phyloP scores from a whole-genome alignment of 345 rosid genomes.

The Syzygium grande region DNA sequence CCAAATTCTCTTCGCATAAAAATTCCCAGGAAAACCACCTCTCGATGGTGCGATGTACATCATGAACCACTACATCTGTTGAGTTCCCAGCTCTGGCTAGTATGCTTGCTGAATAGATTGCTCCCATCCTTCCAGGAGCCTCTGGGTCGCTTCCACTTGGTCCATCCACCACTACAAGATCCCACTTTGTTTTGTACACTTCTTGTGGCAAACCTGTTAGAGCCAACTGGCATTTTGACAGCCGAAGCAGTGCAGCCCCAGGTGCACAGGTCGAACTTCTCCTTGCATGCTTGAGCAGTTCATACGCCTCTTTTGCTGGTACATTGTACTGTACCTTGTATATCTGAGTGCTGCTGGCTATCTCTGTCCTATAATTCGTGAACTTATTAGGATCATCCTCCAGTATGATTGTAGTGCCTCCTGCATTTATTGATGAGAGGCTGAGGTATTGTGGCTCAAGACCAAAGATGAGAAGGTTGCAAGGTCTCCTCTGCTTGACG shows the following conservation, averaged over 20 bases:
- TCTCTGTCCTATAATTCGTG: constrained; percentile 8
- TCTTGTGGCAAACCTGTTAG: constrained; percentile 43
- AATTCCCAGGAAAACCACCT: constrained; percentile 95
- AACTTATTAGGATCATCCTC: constrained; percentile 55
- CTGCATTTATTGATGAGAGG: constrained; percentile 50
- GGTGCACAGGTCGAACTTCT: constrained; percentile 45
- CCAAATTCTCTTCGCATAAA: constrained; percentile 68
- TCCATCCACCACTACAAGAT: constrained; percentile 75
- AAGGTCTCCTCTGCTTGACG: constrained; percentile 43
- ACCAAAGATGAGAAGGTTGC: constrained; percentile 83
- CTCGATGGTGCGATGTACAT: constrained; percentile 65
- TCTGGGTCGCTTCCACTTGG: constrained; percentile 55
- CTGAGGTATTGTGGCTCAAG: constrained; percentile 40
- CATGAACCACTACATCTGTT: constrained; percentile 70
- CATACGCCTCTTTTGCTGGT: constrained; percentile 57
- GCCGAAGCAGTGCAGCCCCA: constrained; percentile 16
- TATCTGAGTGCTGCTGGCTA: constrained; percentile 33
- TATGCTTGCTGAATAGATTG: constrained; percentile 63
- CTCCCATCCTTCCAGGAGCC: constrained; percentile 76
- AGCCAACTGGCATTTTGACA: constrained; percentile 46
- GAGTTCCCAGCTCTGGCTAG: constrained; percentile 55
- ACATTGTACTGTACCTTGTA: constrained; percentile 39
- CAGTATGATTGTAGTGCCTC: constrained; percentile 55
- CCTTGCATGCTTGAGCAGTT: constrained; percentile 70
- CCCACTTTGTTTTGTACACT: constrained; percentile 60